phyloP scores from a whole-genome alignment of 1,284 basidiomycete species.

The Lentinus polychrous region DNA sequence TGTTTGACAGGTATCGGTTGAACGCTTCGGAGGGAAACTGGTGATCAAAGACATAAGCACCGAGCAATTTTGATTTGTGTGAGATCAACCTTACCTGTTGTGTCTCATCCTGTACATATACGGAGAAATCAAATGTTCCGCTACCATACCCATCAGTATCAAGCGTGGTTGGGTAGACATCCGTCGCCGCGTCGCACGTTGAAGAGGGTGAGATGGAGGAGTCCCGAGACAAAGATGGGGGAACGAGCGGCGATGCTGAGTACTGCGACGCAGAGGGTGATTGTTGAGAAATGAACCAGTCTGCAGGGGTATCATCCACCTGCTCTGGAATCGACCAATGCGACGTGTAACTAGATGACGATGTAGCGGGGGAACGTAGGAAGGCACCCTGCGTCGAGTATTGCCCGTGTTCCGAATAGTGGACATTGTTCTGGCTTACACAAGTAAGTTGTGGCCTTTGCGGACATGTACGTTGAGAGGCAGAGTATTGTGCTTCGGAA shows the following conservation, averaged over 20 bases:
- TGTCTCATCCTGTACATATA: no score
- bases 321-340: not conserved
- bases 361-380: not conserved
- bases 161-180: not conserved
- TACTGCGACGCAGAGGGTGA: not conserved
- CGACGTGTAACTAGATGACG: not conserved
- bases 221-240: constrained; percentile 5
- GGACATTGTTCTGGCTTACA: not conserved
- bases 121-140: no score
- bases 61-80: no score
- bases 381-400: not conserved
- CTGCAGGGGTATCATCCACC: not conserved
- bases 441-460: not conserved
- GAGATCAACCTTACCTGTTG: no score
- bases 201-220: constrained; percentile 1
- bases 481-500: not conserved
- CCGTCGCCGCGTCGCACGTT: not conserved
- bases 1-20: no score
- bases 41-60: no score
- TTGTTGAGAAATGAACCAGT: not conserved
- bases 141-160: not conserved
- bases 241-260: not conserved
- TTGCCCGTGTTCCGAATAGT: no score
- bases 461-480: not conserved
- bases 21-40: no score